These are phyloP conservation scores for Epichloe festucae DNA, from an alignment of 2,329 filamentous ascomycete genomes.

Conservation along the genomic window DNA sequence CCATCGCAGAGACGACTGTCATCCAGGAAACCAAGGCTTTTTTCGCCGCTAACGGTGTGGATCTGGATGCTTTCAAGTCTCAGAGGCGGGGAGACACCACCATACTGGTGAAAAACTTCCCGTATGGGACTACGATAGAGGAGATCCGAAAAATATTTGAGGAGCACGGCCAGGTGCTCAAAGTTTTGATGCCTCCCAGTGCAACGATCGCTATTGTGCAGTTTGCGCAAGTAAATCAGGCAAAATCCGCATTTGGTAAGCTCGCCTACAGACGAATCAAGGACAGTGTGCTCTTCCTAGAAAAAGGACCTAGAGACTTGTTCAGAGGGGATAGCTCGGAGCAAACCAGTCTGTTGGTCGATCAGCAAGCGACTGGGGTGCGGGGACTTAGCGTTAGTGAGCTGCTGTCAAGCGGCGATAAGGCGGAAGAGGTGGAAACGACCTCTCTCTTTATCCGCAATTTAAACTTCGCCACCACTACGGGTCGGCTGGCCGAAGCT, in stretches of 20 bases:
- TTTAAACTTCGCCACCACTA: constrained; percentile 82
- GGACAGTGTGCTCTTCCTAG: constrained; percentile 81
- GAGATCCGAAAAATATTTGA: constrained; percentile 74
- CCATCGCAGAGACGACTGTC: constrained; percentile 87
- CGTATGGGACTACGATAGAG: constrained; percentile 65
- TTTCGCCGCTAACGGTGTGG: constrained; percentile 81
- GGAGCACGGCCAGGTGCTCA: constrained; percentile 68
- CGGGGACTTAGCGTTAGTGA: constrained; percentile 57
- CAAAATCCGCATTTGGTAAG: constrained; percentile 69
- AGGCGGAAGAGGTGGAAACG: constrained; percentile 43
- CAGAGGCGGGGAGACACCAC: constrained; percentile 72
- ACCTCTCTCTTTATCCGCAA: constrained; percentile 90
- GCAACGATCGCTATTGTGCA: constrained; percentile 92
- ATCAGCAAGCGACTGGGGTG: constrained; percentile 26
- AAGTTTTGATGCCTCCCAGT: constrained; percentile 81
- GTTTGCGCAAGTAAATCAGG: constrained; percentile 66
- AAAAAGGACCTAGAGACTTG: constrained; percentile 80
- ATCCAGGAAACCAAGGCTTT: constrained; percentile 92
- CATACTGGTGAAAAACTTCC: constrained; percentile 91
- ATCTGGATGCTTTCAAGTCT: constrained; percentile 82
- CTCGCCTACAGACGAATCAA: constrained; percentile 85
- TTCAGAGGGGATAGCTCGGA: constrained; percentile 34
- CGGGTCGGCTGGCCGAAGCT: constrained; percentile 57
- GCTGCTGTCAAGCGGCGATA: constrained; percentile 46
- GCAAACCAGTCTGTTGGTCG: constrained; percentile 19